phyloP scores from a whole-genome alignment of 2,329 filamentous ascomycete genomes.

The Penicillium italicum region DNA sequence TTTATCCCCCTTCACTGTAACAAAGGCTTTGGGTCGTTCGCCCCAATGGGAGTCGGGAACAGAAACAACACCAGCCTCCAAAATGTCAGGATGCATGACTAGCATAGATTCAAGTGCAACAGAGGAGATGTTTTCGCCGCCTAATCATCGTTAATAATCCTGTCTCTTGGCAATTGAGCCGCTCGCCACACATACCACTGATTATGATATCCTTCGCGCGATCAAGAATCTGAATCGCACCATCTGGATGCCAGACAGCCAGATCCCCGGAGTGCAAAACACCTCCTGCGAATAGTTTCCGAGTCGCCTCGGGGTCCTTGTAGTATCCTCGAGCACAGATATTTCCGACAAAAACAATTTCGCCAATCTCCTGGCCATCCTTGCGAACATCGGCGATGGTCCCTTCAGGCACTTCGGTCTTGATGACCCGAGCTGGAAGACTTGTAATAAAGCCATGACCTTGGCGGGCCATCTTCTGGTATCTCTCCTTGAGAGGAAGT shows the following conservation, averaged over 20 bases:
- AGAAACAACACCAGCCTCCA: constrained; percentile 88
- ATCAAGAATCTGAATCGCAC: constrained; percentile 86
- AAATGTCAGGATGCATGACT: constrained; percentile 77
- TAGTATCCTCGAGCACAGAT: constrained; percentile 91
- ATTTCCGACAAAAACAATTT: constrained; percentile 85
- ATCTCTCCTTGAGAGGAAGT: constrained; percentile 71
- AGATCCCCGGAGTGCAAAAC: constrained; percentile 86
- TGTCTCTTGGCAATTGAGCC: neutral
- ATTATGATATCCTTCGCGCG: constrained; percentile 98
- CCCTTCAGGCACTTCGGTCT: constrained; percentile 67
- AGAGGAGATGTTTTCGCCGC: constrained; percentile 94
- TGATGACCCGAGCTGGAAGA: constrained; percentile 76
- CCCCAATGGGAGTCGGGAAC: constrained; percentile 90
- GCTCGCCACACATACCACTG: constrained; percentile 57
- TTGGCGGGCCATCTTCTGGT: constrained; percentile 85
- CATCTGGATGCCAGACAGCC: constrained; percentile 89
- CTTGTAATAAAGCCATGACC: constrained; percentile 87
- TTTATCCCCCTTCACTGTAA: constrained; percentile 73
- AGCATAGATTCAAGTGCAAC: constrained; percentile 89
- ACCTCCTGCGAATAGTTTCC: constrained; percentile 81
- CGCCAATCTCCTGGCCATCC: constrained; percentile 72
- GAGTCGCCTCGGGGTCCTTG: constrained; percentile 81
- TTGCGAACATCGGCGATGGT: constrained; percentile 63
- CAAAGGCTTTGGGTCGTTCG: constrained; percentile 89
- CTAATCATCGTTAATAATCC: constrained; percentile 43